Conservation (phyloP, 73 alveolate genomes). For the Paramecium octaurelia region DNA sequence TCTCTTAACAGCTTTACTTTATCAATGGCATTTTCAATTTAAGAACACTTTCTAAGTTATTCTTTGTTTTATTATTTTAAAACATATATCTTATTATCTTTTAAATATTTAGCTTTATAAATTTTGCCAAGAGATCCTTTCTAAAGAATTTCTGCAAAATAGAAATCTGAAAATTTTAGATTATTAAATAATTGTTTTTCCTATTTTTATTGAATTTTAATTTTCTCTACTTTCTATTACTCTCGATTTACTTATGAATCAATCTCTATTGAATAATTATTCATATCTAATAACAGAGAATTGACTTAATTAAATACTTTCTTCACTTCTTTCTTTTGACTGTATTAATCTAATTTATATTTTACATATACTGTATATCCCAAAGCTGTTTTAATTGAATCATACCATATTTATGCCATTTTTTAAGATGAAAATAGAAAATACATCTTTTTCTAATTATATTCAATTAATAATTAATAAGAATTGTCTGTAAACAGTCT, state of each 20-base stretch:
- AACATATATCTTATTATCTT: not conserved
- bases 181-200: not conserved
- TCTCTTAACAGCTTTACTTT: not conserved
- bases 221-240: not conserved
- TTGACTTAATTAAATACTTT: not conserved
- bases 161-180: not conserved
- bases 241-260: not conserved
- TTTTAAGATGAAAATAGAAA: not conserved
- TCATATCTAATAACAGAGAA: not conserved
- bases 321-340: not conserved
- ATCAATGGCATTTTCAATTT: not conserved
- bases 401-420: not conserved
- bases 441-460: not conserved
- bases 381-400: not conserved
- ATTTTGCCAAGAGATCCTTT: not conserved
- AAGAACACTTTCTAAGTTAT: not conserved
- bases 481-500: not conserved
- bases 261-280: not conserved
- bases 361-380: not conserved
- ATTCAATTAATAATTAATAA: not conserved
- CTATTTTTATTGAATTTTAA: not conserved
- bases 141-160: not conserved
- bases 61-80: slow-evolving; percentile 38
- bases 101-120: not conserved
- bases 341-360: not conserved